Percentiles rank a stretch among this genome's conserved stretches.
phyloP scores from a whole-genome alignment of 768 basidiomycete genomes.

The Termitomyces sp. region DNA sequence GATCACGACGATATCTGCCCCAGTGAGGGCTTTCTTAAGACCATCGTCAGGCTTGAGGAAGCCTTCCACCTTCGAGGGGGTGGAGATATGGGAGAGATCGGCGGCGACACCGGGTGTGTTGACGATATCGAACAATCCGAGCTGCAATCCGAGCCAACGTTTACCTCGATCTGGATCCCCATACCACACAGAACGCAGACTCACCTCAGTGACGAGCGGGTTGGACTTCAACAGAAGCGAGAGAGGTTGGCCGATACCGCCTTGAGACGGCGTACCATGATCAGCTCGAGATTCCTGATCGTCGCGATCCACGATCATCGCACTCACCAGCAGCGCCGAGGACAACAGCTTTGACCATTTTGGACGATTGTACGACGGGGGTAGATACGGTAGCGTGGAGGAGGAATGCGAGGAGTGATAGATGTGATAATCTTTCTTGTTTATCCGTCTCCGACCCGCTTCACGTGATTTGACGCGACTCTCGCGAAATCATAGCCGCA shows the following conservation, averaged over 20 bases:
- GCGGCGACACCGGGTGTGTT: conserved; percentile 96
- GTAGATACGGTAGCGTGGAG: conserved; percentile 7
- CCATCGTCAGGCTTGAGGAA: conserved; percentile 76
- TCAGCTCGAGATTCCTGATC: conserved; percentile 2
- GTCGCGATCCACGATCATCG: conserved; percentile 5
- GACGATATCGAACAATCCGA: conserved; percentile 92
- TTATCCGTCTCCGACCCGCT: conserved; percentile 1
- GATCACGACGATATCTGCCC: conserved; percentile 89
- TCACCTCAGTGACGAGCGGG: conserved; percentile 71
- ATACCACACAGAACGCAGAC: not conserved
- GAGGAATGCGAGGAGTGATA: not conserved
- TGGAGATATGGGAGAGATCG: conserved; percentile 91
- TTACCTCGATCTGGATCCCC: not conserved
- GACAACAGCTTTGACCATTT: conserved; percentile 79
- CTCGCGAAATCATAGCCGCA: conserved; percentile 1
- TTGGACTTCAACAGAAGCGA: conserved; percentile 88
- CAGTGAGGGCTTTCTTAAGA: conserved; percentile 74
- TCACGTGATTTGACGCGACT: conserved; percentile 17
- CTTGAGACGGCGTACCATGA: conserved; percentile 28
- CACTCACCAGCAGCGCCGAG: conserved; percentile 87
- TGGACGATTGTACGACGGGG: conserved; percentile 6
- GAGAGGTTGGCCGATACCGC: conserved; percentile 96
- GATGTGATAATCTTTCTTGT: conserved; percentile 1
- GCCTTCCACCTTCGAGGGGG: conserved; percentile 81
- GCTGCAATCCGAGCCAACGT: conserved; percentile 31